Conservation (phyloP, 805 yeast species). For the Candida qinlingensis region DNA sequence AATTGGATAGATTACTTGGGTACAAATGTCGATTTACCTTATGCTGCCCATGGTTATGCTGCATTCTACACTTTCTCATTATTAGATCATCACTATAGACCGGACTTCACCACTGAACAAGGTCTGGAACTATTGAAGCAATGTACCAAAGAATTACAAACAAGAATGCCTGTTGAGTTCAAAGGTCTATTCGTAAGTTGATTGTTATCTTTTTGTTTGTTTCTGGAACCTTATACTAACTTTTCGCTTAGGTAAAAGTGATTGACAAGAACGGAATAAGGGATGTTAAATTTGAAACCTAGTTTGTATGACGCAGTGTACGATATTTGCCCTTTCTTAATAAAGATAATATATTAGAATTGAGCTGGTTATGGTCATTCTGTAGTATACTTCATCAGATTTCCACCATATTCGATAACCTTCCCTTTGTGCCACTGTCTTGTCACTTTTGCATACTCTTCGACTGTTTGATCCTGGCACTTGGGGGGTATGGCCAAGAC, state of each 20-base stretch:
- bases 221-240: conserved; percentile 9
- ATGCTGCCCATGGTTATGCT: conserved; percentile 98
- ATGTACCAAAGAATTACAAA: conserved; percentile 74
- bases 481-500: no score
- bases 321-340: not conserved
- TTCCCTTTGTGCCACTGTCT: no score
- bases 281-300: conserved; percentile 25
- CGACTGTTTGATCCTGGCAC: no score
- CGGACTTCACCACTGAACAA: conserved; percentile 68
- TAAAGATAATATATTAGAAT: no score
- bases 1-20: conserved; percentile 94
- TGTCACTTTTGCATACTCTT: no score
- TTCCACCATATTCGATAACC: no score
- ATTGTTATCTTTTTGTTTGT: no score
- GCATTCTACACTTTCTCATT: conserved; percentile 89
- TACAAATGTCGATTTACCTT: conserved; percentile 84
- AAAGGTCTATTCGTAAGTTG: conserved; percentile 61
- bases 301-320: not conserved
- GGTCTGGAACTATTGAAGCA: conserved; percentile 68
- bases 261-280: conserved; percentile 60
- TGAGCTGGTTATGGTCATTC: no score
- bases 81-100: conserved; percentile 83
- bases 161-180: conserved; percentile 89
- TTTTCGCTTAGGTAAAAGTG: conserved; percentile 42
- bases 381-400: no score